Evolutionary conservation across 73 alveolate genomes (phyloP), one percentile per base, ranked within the genome.

Genomic region (Uronychia setigera): DNA sequence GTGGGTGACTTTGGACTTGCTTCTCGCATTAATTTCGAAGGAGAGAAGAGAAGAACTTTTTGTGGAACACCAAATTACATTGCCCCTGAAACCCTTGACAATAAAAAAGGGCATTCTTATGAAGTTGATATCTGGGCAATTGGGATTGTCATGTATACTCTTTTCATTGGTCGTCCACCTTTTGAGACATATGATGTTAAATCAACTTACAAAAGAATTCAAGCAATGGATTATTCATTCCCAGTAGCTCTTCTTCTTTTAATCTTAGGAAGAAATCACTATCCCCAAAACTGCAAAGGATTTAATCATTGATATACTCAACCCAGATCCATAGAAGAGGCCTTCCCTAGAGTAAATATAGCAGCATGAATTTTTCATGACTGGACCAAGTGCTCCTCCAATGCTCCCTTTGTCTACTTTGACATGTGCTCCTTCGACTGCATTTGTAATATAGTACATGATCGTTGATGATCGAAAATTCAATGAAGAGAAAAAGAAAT

Each of bases 61-160:
- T 96, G 99, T 58, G 99, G 99, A 5, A 95, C 98, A 0, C 98
- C 98, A 0, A 91, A 95, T 60, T 95, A 95, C 78, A 93, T 96
- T 0, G 98, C 99, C 14, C 99, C 99, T 29, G 99, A 96, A 78
- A 93, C 95, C 31, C 83, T 96, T 29, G 90, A 93, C n/a, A 89
- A 88, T 0, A 91, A 95, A 35, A 35, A 79, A 32, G 98, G 98
- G 1, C 98, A 96, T 92, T 93, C 98, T 9, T 93, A 91, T 92
- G 97, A 92, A 85, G 98, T 95, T 27, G 99, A 96, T 82, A 88
- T 94, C 26, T 96, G 99, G 99, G 86, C 97, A 19, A 76, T 96
- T 29, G 99, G 99, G 34, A 92, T 95, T 58, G 94, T 96, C 31
- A 81, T 92, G 0, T 96, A 93, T 80, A 91, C 97, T 77, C 87